Conservation (phyloP, 2,329 filamentous ascomycete genomes). For the Byssothecium circinans region DNA sequence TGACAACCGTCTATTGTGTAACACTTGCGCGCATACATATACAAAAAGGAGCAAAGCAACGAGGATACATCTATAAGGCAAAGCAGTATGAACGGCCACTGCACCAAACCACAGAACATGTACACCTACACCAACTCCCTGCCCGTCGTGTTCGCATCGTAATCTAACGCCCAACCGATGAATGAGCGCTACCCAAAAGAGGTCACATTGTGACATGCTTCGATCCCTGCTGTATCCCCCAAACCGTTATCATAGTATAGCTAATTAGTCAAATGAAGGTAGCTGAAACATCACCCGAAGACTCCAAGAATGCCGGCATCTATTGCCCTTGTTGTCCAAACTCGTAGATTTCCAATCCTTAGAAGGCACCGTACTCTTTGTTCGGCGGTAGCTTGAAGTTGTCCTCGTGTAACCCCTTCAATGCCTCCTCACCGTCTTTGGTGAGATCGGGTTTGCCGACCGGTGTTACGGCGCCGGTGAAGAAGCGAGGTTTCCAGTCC, state of each 20-base stretch:
- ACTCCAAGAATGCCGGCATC: constrained; percentile 5
- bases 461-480: constrained; percentile 64
- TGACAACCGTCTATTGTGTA: too few species aligned
- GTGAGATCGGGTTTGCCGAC: constrained; percentile 65
- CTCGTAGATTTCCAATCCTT: not conserved
- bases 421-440: constrained; percentile 59
- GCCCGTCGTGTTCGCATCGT: not conserved
- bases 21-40: too few species aligned
- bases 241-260: not conserved
- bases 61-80: too few species aligned
- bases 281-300: constrained; percentile 1
- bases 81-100: too few species aligned
- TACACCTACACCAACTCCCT: too few species aligned
- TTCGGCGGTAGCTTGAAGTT: constrained; percentile 53
- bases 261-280: constrained; percentile 2
- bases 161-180: not conserved
- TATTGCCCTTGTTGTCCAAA: not conserved
- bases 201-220: not conserved
- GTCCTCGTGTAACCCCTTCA: constrained; percentile 59
- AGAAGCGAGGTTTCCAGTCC: constrained; percentile 86
- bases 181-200: not conserved
- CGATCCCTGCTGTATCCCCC: not conserved
- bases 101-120: too few species aligned
- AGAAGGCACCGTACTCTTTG: constrained; percentile 45
- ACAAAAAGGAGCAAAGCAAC: too few species aligned